Evolutionary conservation across 768 basidiomycete genomes (phyloP), one percentile per base, ranked within the genome.

Genomic region (Amanita fuliginea): DNA sequence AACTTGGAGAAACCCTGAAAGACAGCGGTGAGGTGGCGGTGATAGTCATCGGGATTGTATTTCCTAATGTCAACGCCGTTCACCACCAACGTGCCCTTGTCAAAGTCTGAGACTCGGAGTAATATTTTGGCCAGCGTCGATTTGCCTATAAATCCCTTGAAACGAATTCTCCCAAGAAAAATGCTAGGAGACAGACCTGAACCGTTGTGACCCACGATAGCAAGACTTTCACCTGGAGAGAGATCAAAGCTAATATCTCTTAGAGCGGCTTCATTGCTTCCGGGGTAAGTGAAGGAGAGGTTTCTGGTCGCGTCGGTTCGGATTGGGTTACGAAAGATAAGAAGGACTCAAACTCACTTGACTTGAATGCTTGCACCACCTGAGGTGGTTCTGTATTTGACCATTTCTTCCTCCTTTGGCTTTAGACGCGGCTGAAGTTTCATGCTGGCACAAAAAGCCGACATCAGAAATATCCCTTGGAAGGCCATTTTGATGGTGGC

Each of bases 1-100:
- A 85, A 90, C 60, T 83, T 83, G 45, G 84, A 82, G 63, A 91
- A 92, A 37, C 81, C 81, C 63, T 94, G 91, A 64, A 94, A 87
- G 16, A 92, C 83, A 16, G 81, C 81, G n/a, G 85, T 81, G 11
- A 80, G 66, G 58, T 82, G 86, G 34, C 68, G 67, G 62, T 93
- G 91, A 52, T 86, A 80, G 41, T 89, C 86, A 6, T 63, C 63
- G 16, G 89, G 83, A 49, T 75, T 68, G 59, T 80, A 77, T 28
- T 70, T 70, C 36, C 84, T 76, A 46, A 86, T 71, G 61, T 87
- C 82, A 37, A 74, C 64, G 51, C 71, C 83, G 59, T 93, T 92
- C 60, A 92, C 70, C 46, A 73, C 64, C 45, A 92, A 65, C 26
- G 76, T 65, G 11, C 90, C 90, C 47, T 70, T 62, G 59, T 86